Conservation (phyloP, 129 eudicot genomes). For the Centrapalus pauciflorus region DNA sequence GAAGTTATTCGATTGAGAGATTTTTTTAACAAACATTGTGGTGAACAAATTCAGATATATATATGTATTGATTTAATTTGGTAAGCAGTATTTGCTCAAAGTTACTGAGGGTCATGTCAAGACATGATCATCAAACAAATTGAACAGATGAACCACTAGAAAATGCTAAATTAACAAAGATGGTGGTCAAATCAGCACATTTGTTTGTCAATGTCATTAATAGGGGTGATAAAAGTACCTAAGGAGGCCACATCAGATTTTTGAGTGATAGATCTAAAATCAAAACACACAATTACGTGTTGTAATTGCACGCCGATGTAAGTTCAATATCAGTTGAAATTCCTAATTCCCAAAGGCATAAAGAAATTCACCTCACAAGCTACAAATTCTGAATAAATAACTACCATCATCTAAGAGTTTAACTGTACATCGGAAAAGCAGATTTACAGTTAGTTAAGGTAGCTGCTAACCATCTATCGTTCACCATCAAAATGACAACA, state of each 20-base stretch:
- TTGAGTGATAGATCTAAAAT: not conserved
- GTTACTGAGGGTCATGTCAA: not conserved
- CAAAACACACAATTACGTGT: not conserved
- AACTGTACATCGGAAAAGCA: not conserved
- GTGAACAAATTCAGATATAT: no score
- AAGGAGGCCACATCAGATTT: not conserved
- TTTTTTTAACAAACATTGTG: no score
- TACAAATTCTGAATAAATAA: not conserved
- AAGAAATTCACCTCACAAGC: not conserved
- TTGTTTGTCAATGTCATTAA: not conserved
- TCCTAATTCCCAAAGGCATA: not conserved
- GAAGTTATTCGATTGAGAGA: no score
- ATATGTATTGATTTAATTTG: not conserved
- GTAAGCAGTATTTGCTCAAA: not conserved
- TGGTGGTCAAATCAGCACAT: not conserved
- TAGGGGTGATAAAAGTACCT: not conserved
- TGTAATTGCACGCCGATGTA: not conserved
- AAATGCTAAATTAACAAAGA: not conserved
- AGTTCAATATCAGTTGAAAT: not conserved
- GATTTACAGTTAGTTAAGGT: not conserved
- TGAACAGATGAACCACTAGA: not conserved
- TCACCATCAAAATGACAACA: not conserved
- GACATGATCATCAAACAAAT: not conserved
- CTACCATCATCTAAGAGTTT: not conserved
- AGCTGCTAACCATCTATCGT: not conserved